phyloP scores from a whole-genome alignment of 2,329 filamentous ascomycete species.

The Hymenoscyphus occultus region DNA sequence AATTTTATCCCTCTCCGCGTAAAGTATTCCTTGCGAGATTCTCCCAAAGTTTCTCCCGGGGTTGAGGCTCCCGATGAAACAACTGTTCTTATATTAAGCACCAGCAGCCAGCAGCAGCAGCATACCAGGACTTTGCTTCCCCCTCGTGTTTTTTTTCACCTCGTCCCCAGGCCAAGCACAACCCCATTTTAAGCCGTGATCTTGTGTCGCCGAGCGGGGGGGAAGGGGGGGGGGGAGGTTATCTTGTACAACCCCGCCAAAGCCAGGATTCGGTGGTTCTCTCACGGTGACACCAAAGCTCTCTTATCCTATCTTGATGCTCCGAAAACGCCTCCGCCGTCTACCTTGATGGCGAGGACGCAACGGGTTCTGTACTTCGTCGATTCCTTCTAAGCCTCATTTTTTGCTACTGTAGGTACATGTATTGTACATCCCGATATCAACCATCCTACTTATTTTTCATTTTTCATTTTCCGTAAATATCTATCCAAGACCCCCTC shows the following conservation, averaged over 20 bases:
- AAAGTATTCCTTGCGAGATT: too few species aligned
- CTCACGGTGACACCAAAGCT: neutral
- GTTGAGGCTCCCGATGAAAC: neutral
- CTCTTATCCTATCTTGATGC: neutral
- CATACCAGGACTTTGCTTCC: neutral
- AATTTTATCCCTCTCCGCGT: too few species aligned
- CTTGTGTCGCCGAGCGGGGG: neutral
- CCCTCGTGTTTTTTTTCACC: too few species aligned
- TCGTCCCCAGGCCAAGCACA: neutral
- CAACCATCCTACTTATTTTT: neutral
- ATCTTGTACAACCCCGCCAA: neutral
- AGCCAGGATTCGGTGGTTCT: neutral
- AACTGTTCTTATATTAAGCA: neutral
- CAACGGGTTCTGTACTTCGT: neutral
- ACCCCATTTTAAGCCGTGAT: neutral
- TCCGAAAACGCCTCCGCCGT: too few species aligned
- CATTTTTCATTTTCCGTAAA: too few species aligned
- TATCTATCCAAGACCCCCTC: too few species aligned
- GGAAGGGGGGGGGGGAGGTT: neutral
- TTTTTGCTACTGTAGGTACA: too few species aligned
- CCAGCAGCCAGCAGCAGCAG: too few species aligned
- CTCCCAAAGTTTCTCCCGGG: neutral
- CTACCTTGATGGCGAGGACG: neutral
- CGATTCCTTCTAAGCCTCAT: neutral
- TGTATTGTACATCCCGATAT: neutral